Evolutionary conservation across 371 early-diverging fungal species (phyloP), one percentile per base, ranked within the genome.

Genomic region (Mortierella sp.): DNA sequence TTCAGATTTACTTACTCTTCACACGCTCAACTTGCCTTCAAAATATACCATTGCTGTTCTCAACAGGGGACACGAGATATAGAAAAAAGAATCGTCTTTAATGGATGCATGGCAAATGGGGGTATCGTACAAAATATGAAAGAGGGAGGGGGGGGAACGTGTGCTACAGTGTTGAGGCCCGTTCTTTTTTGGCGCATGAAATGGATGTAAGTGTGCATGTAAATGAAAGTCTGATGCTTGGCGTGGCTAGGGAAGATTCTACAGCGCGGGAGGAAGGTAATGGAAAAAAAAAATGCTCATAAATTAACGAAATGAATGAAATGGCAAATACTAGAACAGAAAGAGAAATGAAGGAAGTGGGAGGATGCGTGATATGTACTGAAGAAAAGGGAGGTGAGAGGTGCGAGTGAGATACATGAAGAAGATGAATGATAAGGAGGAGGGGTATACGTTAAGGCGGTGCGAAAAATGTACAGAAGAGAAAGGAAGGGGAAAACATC

Each of bases 401-500:
- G 60, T 4, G 1, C 14, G 32, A 60, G 16, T 60, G 60, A 60
- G n/a, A 32, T 60, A 60, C 5, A 5, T 60, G 60, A 29, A 14
- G 11, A 60, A n/a, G 60, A 60, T 8, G 3, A 32, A 27, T 24
- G 29, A 14, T 6, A 1, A 4, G 95, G 27, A 75, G 12, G 10
- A 44, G n/a, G 68, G 32, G 51, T 24, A 35, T 58, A 29, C 27
- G 60, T 60, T 60, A 60, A 29, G 29, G 16, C 16, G 60, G 68
- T n/a, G 58, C 3, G 58, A 35, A 29, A 21, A 46, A 48, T 24
- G 32, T 27, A 27, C 12, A 56, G 41, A 55, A 55, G 54, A 18
- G 46, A 51, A 54, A 38, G 48, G 35, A 11, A 58, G 8, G n/a
- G 51, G 54, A 54, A 27, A 35, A 32, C 58, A 58, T 63, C 63